Evolutionary conservation across 352 stramenopile species (phyloP).

Genomic region (Pythium volutum): DNA sequence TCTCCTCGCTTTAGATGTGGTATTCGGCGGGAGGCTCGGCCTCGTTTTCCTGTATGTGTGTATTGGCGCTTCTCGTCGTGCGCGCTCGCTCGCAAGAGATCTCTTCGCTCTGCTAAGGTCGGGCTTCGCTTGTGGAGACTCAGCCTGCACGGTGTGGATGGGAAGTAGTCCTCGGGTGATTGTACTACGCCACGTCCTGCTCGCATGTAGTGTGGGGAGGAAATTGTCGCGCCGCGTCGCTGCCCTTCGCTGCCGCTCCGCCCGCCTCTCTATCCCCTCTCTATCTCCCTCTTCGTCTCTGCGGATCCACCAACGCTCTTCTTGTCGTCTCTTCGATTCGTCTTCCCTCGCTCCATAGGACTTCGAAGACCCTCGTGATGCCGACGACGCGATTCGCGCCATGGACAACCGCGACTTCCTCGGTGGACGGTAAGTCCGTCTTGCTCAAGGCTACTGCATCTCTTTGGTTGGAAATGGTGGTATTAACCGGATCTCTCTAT

Average conservation of each 20-base stretch:
- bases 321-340: constrained; percentile 41
- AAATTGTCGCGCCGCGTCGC: background rate
- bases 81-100: background rate
- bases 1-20: constrained; percentile 6
- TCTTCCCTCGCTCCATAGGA: constrained; percentile 70
- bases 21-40: background rate
- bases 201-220: constrained; percentile 11
- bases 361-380: constrained; percentile 87
- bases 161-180: background rate
- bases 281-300: constrained; percentile 43
- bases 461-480: background rate
- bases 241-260: constrained; percentile 19
- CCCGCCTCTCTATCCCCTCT: constrained; percentile 15
- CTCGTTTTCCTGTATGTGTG: constrained; percentile 12
- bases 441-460: background rate
- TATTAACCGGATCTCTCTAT: constrained; percentile 6
- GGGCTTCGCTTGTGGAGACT: constrained; percentile 2
- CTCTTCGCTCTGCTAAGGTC: constrained; percentile 1
- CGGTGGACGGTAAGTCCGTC: constrained; percentile 54
- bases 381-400: constrained; percentile 81
- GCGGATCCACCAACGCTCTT: constrained; percentile 29
- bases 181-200: constrained; percentile 2
- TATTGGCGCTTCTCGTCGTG: constrained; percentile 5
- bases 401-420: constrained; percentile 87
- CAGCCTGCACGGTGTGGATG: background rate